These are phyloP conservation scores for Naganishia sp. DNA, from an alignment of 1,284 basidiomycete genomes.

Conservation along the genomic window DNA sequence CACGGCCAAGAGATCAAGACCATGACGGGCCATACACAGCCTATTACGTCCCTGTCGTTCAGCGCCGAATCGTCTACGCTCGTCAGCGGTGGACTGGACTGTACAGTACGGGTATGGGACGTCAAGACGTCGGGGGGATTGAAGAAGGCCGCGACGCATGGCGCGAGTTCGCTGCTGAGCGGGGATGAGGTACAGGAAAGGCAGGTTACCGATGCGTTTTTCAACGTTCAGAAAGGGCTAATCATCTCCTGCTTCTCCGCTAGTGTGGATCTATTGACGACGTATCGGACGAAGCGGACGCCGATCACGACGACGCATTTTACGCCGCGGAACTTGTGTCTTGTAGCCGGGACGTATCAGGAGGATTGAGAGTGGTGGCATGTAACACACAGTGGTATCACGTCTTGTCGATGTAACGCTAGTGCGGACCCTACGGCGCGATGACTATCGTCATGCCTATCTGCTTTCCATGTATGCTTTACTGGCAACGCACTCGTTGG, in stretches of 20 bases:
- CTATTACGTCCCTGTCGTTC: conserved; percentile 87
- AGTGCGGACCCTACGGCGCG: too few species aligned
- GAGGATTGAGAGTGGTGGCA: conserved; percentile 2
- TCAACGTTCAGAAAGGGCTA: neutral
- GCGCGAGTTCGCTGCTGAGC: conserved; percentile 50
- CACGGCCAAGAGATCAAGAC: conserved; percentile 92
- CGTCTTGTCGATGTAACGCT: too few species aligned
- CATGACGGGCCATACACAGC: conserved; percentile 89
- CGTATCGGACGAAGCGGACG: conserved; percentile 93
- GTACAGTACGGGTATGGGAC: conserved; percentile 97
- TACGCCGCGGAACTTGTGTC: conserved; percentile 88
- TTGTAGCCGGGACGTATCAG: conserved; percentile 72
- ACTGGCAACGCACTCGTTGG: too few species aligned
- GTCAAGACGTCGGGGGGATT: conserved; percentile 75
- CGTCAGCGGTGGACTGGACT: conserved; percentile 86
- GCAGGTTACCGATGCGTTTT: conserved; percentile 14
- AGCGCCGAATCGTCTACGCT: conserved; percentile 87
- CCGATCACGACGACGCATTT: conserved; percentile 90
- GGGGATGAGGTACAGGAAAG: conserved; percentile 36
- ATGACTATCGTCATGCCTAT: too few species aligned
- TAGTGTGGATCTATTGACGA: conserved; percentile 83
- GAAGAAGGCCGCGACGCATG: conserved; percentile 55
- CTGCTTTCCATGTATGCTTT: too few species aligned
- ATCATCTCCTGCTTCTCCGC: conserved; percentile 10
- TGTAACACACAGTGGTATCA: too few species aligned